Base-by-base conservation (phyloP, 352 stramenopile genomes). In the Pythium plurisporium region DNA sequence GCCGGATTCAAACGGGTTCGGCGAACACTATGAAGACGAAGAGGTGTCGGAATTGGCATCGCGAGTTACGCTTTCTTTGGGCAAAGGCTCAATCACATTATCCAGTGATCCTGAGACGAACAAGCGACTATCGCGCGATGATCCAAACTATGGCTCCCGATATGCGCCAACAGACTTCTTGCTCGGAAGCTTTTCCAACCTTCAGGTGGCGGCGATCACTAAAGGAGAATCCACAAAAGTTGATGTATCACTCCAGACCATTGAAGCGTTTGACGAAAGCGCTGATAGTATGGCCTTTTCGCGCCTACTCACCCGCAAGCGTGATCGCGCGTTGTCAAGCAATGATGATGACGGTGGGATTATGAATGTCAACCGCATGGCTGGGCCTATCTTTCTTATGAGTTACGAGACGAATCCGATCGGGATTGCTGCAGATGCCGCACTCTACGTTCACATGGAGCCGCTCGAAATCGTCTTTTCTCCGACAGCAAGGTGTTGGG, bases 201-300 rank as follows among this genome's bases (percentile, higher is more conserved):
- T 94, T 5, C 83, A 94, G 55, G 55, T 94, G 26, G 81, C 78
- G 53, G 81, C 77, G 23, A 80, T 89, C 46, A 73, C 69, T 20
- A 80, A 72, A 59, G 73, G 79, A 34, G 75, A 89, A 48, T 83
- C 80, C 11, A 82, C 88, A 30, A 82, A 88, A 55, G 66, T 94
- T 19, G 83, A 94, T 55, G 65, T 94, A 0, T 94, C 84, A n/a
- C 66, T 95, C 4, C 84, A 95, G 50, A 82, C 82, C 23, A 89
- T 95, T 47, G 84, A 95, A 42, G 79, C 79, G 8, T 94, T 86
- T 63, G 86, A 95, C 61, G 83, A 94, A 64, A 92, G 83, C 48
- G 79, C 82, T n/a, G 78, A 93, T 53, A 92, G 76, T 41, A 88
- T 82, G 37, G 72, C 77, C 7, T 94, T 94, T 66, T 89, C 84